Base-by-base conservation (phyloP, 1,139 yeast species). In the Yamadazyma aaseri region DNA sequence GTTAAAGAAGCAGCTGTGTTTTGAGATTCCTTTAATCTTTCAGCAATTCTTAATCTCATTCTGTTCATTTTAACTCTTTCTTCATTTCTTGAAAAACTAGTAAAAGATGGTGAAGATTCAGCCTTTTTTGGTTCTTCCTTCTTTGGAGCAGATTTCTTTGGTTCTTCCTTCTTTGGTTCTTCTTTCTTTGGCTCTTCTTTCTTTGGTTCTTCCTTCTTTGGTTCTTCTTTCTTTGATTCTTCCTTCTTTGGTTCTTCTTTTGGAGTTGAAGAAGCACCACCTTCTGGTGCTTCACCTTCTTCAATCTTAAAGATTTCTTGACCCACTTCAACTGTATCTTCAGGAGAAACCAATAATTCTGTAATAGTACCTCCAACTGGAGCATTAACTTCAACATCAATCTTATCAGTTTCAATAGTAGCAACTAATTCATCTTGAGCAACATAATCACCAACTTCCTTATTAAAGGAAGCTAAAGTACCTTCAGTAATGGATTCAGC, bases 401-500 rank as follows among this genome's bases (percentile, higher is more conserved):
- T 89, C 73, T 94, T 94, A 63, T 92, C 99, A 36, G 99, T 92
- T 70, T 92, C 99, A 51, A 92, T 90, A 48, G 97, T 90, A 41
- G 98, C 98, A 51, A 92, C 73, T 49, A 87, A 81, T 65, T 92
- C 98, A 61, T 92, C 98, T 50, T 71, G 80, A 39, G 74, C 78
- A 38, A 94, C 95, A 53, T 67, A 89, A 46, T 92, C 97, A 47
- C 99, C 99, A 42, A 89, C 86, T 48, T 78, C 69, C 60, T 81
- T 82, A 50, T 79, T 74, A 64, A 79, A 89, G 36, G 87, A 82
- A 44, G 87, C 72, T 50, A 92, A 75, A 33, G 97, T 87, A 61
- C 99, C 99, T 65, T 92, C 99, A 32, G 97, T 87, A 57, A 92
- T 84, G 35, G 97, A 90, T 66, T 92, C 99, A 33, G 98, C 98